Conservation (phyloP, 75 land plant genomes). For the Picea glauca region DNA sequence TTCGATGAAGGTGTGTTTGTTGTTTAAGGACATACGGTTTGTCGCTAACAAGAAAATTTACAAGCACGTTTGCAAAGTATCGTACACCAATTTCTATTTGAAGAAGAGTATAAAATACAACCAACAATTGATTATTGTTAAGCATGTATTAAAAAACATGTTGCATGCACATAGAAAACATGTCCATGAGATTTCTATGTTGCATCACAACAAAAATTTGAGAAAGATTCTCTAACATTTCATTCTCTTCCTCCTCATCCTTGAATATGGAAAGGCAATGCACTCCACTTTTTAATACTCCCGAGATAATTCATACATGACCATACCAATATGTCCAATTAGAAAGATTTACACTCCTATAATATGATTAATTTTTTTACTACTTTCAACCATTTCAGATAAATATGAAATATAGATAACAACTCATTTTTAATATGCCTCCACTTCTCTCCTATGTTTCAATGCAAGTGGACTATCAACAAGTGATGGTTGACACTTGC, state of each 20-base stretch:
- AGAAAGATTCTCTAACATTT: slow-evolving; percentile 81
- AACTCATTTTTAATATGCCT: slow-evolving; percentile 39
- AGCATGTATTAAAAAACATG: slow-evolving; percentile 94
- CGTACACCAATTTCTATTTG: slow-evolving; percentile 68
- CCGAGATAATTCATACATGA: slow-evolving; percentile 89
- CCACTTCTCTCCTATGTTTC: slow-evolving; percentile 95
- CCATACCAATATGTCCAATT: not conserved
- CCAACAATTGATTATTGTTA: slow-evolving; percentile 67
- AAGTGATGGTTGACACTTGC: slow-evolving; percentile 36
- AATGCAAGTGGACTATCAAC: slow-evolving; percentile 34
- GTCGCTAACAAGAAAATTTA: slow-evolving; percentile 75
- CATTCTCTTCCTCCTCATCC: slow-evolving; percentile 96
- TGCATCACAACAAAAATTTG: slow-evolving; percentile 90
- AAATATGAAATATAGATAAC: not conserved
- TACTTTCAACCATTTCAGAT: not conserved
- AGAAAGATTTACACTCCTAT: not conserved
- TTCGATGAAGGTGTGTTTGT: slow-evolving; percentile 83
- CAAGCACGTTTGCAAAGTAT: slow-evolving; percentile 89
- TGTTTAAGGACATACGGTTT: slow-evolving; percentile 88
- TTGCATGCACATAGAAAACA: slow-evolving; percentile 94
- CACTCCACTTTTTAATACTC: slow-evolving; percentile 91
- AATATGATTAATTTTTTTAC: not conserved
- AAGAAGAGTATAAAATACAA: slow-evolving; percentile 78
- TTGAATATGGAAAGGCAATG: slow-evolving; percentile 88
- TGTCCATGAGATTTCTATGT: slow-evolving; percentile 94